phyloP scores from a whole-genome alignment of 345 rosid species.

The Cardamine resedifolia region DNA sequence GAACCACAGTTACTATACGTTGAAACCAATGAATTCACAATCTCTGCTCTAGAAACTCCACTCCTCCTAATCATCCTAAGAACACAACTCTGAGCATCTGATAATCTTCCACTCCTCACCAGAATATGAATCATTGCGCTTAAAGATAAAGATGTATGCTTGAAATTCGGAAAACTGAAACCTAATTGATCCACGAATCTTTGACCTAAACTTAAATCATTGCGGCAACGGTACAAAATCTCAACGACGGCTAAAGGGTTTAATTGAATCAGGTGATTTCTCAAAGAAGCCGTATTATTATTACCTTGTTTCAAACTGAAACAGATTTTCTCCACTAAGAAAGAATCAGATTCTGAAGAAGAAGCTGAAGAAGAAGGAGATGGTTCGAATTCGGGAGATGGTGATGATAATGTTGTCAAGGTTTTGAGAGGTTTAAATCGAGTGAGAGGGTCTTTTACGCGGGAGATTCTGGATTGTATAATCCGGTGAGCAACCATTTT shows the following conservation, averaged over 20 bases:
- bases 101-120: slow-evolving; percentile 54
- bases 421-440: slow-evolving; percentile 28
- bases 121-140: slow-evolving; percentile 66
- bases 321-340: slow-evolving; percentile 62
- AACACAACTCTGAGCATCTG: slow-evolving; percentile 72
- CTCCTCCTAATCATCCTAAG: slow-evolving; percentile 83
- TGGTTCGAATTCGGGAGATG: slow-evolving; percentile 17
- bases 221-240: slow-evolving; percentile 53
- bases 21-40: slow-evolving; percentile 53
- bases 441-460: not conserved
- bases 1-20: slow-evolving; percentile 39
- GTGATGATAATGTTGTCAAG: slow-evolving; percentile 18
- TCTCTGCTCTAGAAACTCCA: slow-evolving; percentile 58
- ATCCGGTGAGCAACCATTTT: slow-evolving; percentile 18
- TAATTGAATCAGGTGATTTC: slow-evolving; percentile 40
- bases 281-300: slow-evolving; percentile 31
- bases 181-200: slow-evolving; percentile 47
- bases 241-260: slow-evolving; percentile 54
- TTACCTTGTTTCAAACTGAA: slow-evolving; percentile 56
- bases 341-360: slow-evolving; percentile 35
- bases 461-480: slow-evolving; percentile 13
- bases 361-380: slow-evolving; percentile 38
- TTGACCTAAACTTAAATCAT: slow-evolving; percentile 48
- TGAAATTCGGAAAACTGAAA: slow-evolving; percentile 42
- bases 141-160: slow-evolving; percentile 58